Evolutionary conservation across 306 rosid species (phyloP).

Genomic region (Acmispon strigosus): DNA sequence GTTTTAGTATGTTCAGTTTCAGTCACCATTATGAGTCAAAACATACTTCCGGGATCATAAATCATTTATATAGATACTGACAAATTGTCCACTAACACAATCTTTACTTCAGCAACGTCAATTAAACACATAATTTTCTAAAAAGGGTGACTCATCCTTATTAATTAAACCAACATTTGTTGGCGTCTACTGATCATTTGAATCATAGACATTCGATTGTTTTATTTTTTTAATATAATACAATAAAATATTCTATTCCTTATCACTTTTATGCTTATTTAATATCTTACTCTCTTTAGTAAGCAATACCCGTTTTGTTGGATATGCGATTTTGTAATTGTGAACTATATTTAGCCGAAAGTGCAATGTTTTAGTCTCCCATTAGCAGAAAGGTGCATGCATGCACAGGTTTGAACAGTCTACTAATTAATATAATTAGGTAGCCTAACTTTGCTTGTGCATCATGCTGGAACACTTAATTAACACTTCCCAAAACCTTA

Average conservation of each 20-base stretch:
- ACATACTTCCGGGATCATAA: too few relatives aligned
- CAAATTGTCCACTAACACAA: too few relatives aligned
- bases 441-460: background rate
- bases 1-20: too few relatives aligned
- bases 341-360: background rate
- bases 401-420: background rate
- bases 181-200: too few relatives aligned
- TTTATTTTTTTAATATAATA: too few relatives aligned
- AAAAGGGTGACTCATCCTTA: too few relatives aligned
- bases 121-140: too few relatives aligned
- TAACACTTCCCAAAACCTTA: background rate
- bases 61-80: too few relatives aligned
- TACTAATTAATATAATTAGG: background rate
- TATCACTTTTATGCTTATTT: background rate
- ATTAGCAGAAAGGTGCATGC: background rate
- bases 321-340: background rate
- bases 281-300: background rate
- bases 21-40: too few relatives aligned
- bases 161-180: too few relatives aligned
- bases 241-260: too few relatives aligned
- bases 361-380: background rate
- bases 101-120: too few relatives aligned
- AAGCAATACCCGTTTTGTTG: background rate
- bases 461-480: background rate
- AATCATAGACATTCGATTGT: background rate